These are phyloP conservation scores for Scortechinia acanthostroma DNA, from an alignment of 2,329 filamentous ascomycete species.

Conservation along the genomic window DNA sequence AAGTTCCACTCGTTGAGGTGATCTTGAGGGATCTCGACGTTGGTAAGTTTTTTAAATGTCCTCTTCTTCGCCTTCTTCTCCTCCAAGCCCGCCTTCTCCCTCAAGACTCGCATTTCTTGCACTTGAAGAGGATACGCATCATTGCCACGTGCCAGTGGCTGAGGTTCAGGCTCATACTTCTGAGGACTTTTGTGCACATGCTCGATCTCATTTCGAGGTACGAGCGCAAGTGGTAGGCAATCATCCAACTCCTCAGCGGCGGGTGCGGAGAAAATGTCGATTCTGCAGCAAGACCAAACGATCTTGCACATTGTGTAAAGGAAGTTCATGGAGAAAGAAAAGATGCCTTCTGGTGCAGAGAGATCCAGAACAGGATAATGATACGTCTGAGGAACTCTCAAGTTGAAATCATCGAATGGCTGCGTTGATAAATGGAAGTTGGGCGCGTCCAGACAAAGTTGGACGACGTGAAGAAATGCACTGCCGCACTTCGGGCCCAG, in stretches of 20 bases:
- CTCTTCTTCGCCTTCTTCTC: conserved; percentile 24
- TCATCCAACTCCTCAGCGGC: conserved; percentile 28
- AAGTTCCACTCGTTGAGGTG: conserved; percentile 51
- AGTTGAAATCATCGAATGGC: conserved; percentile 25
- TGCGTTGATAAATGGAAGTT: conserved; percentile 34
- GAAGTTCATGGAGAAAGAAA: conserved; percentile 32
- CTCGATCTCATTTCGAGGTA: conserved; percentile 11
- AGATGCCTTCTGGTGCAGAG: conserved; percentile 24
- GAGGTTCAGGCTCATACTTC: background rate
- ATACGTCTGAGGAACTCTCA: conserved; percentile 27
- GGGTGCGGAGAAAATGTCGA: conserved; percentile 28
- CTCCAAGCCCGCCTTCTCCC: conserved; percentile 10
- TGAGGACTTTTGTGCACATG: background rate
- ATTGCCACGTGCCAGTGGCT: too few relatives aligned
- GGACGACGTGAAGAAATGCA: conserved; percentile 53
- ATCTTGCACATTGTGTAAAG: conserved; percentile 30
- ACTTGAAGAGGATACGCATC: background rate
- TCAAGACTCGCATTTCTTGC: background rate
- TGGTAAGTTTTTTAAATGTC: conserved; percentile 30
- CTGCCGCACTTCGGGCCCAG: conserved; percentile 56
- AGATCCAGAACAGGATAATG: conserved; percentile 30
- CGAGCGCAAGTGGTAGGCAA: conserved; percentile 26
- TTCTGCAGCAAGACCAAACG: conserved; percentile 25
- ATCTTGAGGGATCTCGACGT: conserved; percentile 41
- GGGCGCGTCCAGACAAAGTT: conserved; percentile 50